These are phyloP conservation scores for Aspergillus tubingensis DNA, from an alignment of 2,329 filamentous ascomycete species.

Conservation along the genomic window DNA sequence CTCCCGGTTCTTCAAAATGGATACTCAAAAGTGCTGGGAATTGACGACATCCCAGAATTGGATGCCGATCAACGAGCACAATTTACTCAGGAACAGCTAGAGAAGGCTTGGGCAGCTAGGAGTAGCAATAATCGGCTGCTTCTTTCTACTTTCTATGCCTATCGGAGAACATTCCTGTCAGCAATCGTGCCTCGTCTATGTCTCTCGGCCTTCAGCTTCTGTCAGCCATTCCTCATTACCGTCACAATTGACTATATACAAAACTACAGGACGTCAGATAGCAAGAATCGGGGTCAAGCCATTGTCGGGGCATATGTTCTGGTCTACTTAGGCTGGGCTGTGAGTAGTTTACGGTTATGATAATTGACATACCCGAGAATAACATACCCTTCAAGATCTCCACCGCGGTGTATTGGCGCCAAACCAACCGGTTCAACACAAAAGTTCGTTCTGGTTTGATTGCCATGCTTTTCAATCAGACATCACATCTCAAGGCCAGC, in stretches of 20 bases:
- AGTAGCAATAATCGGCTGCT: neutral
- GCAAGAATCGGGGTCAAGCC: slow-evolving; percentile 22
- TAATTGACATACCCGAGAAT: neutral
- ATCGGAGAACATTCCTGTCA: neutral
- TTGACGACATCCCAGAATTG: neutral
- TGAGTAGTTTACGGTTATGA: slow-evolving; percentile 9
- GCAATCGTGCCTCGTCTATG: neutral
- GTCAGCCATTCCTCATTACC: slow-evolving; percentile 32
- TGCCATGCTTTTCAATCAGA: slow-evolving; percentile 50
- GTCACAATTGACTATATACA: neutral
- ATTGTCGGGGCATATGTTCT: slow-evolving; percentile 35
- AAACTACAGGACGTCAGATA: too few relatives aligned
- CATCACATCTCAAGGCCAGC: slow-evolving; percentile 32
- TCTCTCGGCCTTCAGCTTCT: slow-evolving; percentile 21
- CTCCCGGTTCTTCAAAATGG: neutral
- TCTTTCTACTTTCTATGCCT: neutral
- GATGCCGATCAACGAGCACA: neutral
- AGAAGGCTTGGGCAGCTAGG: neutral
- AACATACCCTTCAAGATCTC: slow-evolving; percentile 20
- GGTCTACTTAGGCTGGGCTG: slow-evolving; percentile 35
- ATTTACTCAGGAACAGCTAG: neutral
- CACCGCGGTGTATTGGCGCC: slow-evolving; percentile 28
- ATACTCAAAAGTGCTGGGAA: neutral
- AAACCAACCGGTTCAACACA: slow-evolving; percentile 30
- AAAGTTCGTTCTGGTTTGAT: slow-evolving; percentile 35